Evolutionary conservation across 441 rosid species (phyloP), one percentile per base, ranked within the genome.

Genomic region (Brassica balearica): DNA sequence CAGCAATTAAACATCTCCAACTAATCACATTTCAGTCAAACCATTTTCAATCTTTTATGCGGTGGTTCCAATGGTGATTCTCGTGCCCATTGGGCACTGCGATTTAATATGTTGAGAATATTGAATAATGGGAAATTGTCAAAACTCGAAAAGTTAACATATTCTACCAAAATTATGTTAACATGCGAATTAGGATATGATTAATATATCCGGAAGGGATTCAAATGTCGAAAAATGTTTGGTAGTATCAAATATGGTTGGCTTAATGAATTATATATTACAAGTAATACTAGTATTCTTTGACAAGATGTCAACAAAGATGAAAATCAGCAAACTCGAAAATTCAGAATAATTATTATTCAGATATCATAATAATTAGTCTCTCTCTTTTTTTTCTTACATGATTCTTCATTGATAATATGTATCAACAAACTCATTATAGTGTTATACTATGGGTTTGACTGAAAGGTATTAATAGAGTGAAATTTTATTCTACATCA

Each of bases 21-120:
- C 63, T 43, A 78, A 78, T 78, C 69, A 67, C 58, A 72, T 4
- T 34, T 61, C 8, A 78, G 82, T 78, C 78, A 78, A 68, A 78
- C 78, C 78, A 62, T 78, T 51, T 78, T 78, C 70, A 73, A 68
- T 60, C 64, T 68, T 12, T 29, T 29, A 60, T 78, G 73, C 58
- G 81, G 64, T 63, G 77, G 73, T 72, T 72, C 29, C 27, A 14
- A 22, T 66, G 69, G 73, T 22, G 56, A 46, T 72, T 72, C 77
- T 72, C 55, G 32, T 66, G 68, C 69, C 48, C 65, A 43, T 71
- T 56, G 67, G 61, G 46, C 65, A 32, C 46, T 46, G 43, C 27
- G 20, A 61, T 72, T 58, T 78, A n/a, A 72, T 72, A 68, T 73
- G n/a, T 22, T 60, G 65, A 78, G 74, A 68, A 67, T 78, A 73